phyloP scores from a whole-genome alignment of 768 basidiomycete genomes.

The Phaeolepiota aurea region DNA sequence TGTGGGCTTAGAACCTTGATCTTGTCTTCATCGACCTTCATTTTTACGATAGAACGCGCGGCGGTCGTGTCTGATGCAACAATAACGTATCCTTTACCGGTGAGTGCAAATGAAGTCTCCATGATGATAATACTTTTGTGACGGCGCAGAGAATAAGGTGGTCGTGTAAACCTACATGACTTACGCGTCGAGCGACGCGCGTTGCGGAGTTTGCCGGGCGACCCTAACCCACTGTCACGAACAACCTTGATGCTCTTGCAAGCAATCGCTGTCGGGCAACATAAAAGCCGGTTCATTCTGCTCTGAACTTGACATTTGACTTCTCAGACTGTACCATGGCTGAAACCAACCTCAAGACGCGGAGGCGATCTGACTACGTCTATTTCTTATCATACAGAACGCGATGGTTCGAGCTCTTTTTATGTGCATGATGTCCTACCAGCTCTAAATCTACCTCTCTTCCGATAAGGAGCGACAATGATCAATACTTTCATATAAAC shows the following conservation, averaged over 20 bases:
- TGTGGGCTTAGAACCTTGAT: constrained; percentile 88
- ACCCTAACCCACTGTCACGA: constrained; percentile 1
- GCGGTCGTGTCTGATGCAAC: constrained; percentile 88
- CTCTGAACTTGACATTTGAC: not conserved
- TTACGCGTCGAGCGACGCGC: constrained; percentile 2
- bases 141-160: constrained; percentile 4
- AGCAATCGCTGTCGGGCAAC: too few species aligned
- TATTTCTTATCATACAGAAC: constrained; percentile 60
- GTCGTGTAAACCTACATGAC: not conserved
- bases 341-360: constrained; percentile 21
- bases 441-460: not conserved
- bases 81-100: constrained; percentile 89
- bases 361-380: constrained; percentile 43
- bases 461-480: constrained; percentile 73
- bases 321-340: constrained; percentile 10
- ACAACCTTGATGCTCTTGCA: too few species aligned
- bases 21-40: constrained; percentile 97
- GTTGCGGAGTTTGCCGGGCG: not conserved
- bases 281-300: not conserved
- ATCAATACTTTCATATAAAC: constrained; percentile 79
- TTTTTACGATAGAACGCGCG: constrained; percentile 89
- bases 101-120: constrained; percentile 89
- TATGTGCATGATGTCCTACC: constrained; percentile 1
- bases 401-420: constrained; percentile 46
- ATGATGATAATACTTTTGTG: constrained; percentile 29